These are phyloP conservation scores for Vanrija pseudolonga DNA, from an alignment of 1,284 basidiomycete species.

Conservation along the genomic window DNA sequence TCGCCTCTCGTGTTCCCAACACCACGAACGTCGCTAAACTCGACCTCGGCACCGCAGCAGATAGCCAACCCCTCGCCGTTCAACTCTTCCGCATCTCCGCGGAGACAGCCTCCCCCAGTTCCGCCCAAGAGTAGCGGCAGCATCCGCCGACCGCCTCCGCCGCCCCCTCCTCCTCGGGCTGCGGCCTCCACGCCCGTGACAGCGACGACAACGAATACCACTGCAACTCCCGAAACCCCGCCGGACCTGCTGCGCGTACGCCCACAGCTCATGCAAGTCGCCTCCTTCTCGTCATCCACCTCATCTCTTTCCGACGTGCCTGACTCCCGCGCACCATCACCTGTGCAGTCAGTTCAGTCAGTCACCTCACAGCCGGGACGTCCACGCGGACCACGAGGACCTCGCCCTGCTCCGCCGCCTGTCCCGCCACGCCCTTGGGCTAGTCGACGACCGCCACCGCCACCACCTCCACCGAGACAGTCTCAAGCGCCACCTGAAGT, in stretches of 20 bases:
- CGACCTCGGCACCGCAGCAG: not conserved
- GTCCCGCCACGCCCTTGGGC: conserved; percentile 30
- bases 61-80: conserved; percentile 13
- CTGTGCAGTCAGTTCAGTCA: not conserved
- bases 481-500: not conserved
- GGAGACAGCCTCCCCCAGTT: conserved; percentile 20
- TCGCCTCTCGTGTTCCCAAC: no score
- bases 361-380: no score
- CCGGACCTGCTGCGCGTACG: not conserved
- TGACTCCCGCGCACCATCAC: not conserved
- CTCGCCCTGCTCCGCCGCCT: conserved; percentile 24
- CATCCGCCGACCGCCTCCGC: not conserved
- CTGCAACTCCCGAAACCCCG: not conserved
- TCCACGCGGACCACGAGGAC: conserved; percentile 20
- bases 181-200: not conserved
- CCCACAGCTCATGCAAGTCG: not conserved
- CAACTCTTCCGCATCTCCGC: not conserved
- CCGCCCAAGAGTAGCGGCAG: conserved; percentile 1
- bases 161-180: not conserved
- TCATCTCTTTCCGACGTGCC: conserved; percentile 6
- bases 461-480: not conserved
- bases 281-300: conserved; percentile 5
- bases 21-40: not conserved
- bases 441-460: not conserved
- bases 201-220: not conserved